Evolutionary conservation across 768 basidiomycete genomes (phyloP), one percentile per base, ranked within the genome.

Genomic region (Trametes maxima): DNA sequence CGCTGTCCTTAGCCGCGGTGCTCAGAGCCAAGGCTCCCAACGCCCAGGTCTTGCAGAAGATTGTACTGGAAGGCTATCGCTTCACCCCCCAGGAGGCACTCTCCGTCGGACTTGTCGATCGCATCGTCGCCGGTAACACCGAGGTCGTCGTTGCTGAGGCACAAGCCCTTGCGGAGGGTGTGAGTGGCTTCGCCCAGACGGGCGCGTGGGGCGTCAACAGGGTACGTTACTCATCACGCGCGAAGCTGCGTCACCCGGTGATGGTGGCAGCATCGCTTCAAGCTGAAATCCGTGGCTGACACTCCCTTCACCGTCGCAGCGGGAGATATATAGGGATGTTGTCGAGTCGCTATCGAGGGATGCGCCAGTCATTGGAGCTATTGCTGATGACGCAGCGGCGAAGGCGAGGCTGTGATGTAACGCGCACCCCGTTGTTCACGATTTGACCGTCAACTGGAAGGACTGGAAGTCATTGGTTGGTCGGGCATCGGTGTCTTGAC

Each of bases 121-220:
- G 86, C 58, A 68, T 93, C 36, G 86, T 87, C 5, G 77, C 78
- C 19, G 85, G 85, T 0, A 75, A 76, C 28, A 84, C 84, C 28
- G 88, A 86, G 13, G 76, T 76, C 39, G 80, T 94, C 5, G 67
- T 92, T 17, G 78, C 78, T 22, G 86, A 85, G 57, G 90, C 90
- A 0, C 80, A 81, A 49, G 80, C 86, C 64, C 67, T 92, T 22
- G 92, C 85, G 3, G 79, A 82, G 24, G 69, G 75, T 44, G 74
- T 87, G 56, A 77, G 81, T 40, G 72, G 59, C 28, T 79, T 85
- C 61, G 83, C 90, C 8, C 74, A 78, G 37, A 72, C 71, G 5
- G 88, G 89, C 13, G 88, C 84, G 17, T 92, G 86, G 86, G 90
- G 90, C 10, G 52, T 87, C 53, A 88, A 90, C 69, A 90, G 88